A percentile compares a stretch with the other conserved stretches of the same genome.
Evolutionary conservation across 176 grass and related monocot species (phyloP).

Genomic region (Bromus sterilis): DNA sequence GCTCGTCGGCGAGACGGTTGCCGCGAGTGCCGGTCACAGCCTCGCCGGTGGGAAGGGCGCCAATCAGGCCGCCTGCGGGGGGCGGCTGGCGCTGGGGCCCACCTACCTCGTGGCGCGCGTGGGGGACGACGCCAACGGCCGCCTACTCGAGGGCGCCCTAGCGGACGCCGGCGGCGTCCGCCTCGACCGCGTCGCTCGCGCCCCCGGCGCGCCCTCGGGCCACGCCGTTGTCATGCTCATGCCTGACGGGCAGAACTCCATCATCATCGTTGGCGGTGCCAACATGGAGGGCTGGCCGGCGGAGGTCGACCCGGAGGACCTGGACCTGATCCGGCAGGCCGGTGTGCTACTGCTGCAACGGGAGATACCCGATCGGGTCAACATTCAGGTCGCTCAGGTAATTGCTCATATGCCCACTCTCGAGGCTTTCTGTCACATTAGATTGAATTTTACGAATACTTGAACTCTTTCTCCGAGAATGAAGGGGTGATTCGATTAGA

Average conservation of each 20-base stretch:
- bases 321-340: conserved; percentile 59
- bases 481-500: background rate
- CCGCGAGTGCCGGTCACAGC: conserved; percentile 35
- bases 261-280: conserved; percentile 94
- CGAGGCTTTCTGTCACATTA: background rate
- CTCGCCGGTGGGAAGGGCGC: conserved; percentile 69
- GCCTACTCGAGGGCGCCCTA: conserved; percentile 73
- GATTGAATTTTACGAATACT: background rate
- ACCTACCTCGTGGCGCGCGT: conserved; percentile 86
- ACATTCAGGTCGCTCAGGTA: conserved; percentile 83
- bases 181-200: conserved; percentile 55
- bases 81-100: conserved; percentile 46
- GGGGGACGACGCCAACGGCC: conserved; percentile 77
- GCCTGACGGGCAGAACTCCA: conserved; percentile 86
- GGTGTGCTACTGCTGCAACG: conserved; percentile 76
- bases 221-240: conserved; percentile 97
- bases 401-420: background rate
- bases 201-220: conserved; percentile 47
- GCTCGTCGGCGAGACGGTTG: conserved; percentile 63
- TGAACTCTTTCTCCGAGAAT: background rate
- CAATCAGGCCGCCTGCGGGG: conserved; percentile 82
- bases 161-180: conserved; percentile 46
- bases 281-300: conserved; percentile 90
- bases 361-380: conserved; percentile 96
- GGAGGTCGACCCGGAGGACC: conserved; percentile 41